Evolutionary conservation across 768 basidiomycete genomes (phyloP), one percentile per base, ranked within the genome.

Genomic region (Lentinula lateritia): DNA sequence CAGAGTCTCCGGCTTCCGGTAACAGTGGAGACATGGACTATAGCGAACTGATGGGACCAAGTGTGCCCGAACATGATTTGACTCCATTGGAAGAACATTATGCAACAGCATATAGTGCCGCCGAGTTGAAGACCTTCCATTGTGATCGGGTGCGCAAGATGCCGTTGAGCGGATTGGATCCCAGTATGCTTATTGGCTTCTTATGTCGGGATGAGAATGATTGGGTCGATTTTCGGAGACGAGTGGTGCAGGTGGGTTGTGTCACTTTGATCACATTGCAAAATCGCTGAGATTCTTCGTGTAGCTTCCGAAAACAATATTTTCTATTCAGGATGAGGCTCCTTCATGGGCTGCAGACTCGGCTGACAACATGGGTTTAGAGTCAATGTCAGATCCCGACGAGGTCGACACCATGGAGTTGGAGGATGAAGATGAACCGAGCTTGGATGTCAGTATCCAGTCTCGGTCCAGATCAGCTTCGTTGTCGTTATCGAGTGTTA

Each of bases 61-160:
- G 18, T 62, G 65, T 15, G 55, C 50, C 16, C 5, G 48, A 58
- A 32, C 41, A 52, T 1, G 54, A 66, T 9, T 65, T 81, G 77
- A 88, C 80, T 60, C 69, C 76, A 0, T 41, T 84, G 7, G 83
- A 87, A 63, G 74, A 82, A 56, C 87, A 90, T 67, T 92, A 88
- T 62, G 83, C 82, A 20, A 80, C 78, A 0, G 89, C 94, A 9
- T 99, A 98, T 71, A 76, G 82, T 1, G 73, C 82, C 2, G 64
- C 78, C 5, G 92, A 95, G 69, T 76, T 98, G 38, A 84, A 83
- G 68, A 96, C 92, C 12, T 99, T 95, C 78, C 97, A 98, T 73
- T 95, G 94, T 71, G 97, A 99, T n/a, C 86, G 89, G 16, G 89
- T 98, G 42, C 81, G 93, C 70, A 98, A 96, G 84, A 96, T 98